Evolutionary conservation across 768 basidiomycete species (phyloP).

Genomic region (Trametes meyenii): DNA sequence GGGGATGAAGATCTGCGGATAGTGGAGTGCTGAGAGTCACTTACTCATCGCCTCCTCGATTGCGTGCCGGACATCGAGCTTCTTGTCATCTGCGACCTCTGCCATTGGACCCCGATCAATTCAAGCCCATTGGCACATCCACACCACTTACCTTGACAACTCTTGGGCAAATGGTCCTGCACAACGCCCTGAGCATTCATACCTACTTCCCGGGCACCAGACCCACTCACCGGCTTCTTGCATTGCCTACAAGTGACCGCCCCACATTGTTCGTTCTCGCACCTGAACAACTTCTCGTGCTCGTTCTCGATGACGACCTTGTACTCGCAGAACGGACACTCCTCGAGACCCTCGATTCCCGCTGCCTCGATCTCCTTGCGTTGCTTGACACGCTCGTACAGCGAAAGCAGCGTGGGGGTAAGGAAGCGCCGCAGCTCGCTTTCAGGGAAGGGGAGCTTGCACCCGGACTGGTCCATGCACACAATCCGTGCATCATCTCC

Average conservation of each 20-base stretch:
- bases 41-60: conserved; percentile 95
- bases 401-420: conserved; percentile 59
- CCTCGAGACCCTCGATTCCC: conserved; percentile 77
- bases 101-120: neutral
- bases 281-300: conserved; percentile 45
- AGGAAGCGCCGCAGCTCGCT: conserved; percentile 73
- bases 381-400: conserved; percentile 77
- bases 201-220: neutral
- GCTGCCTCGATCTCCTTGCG: conserved; percentile 81
- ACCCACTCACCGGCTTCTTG: conserved; percentile 61
- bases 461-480: conserved; percentile 86
- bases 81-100: conserved; percentile 79
- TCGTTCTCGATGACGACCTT: conserved; percentile 61
- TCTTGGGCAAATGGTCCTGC: conserved; percentile 84
- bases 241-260: conserved; percentile 80
- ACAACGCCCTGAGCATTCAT: neutral
- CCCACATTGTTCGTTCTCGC: conserved; percentile 66
- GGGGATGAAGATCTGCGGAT: neutral
- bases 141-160: conserved; percentile 61
- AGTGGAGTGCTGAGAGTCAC: conserved; percentile 21
- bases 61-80: conserved; percentile 71
- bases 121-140: neutral
- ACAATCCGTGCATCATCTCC: conserved; percentile 60
- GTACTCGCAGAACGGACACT: conserved; percentile 91
- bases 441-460: conserved; percentile 66